Conservation (phyloP, 2,329 filamentous ascomycete genomes). For the Fusarium mangiferae region DNA sequence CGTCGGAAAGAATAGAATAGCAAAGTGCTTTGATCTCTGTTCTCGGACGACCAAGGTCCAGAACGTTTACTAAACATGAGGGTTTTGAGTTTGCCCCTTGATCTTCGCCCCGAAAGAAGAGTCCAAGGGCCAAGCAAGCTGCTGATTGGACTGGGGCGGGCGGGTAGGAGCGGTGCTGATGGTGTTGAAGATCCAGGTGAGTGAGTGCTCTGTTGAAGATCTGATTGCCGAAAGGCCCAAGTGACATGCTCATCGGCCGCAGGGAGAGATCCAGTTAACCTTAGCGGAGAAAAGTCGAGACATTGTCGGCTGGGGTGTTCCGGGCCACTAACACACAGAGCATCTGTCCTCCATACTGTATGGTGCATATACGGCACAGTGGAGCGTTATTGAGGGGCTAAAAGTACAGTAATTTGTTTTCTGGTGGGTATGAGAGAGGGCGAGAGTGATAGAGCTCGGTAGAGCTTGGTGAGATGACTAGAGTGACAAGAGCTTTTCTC, state of each 20-base stretch:
- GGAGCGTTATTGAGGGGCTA: neutral
- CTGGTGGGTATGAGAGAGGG: neutral
- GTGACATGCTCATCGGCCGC: neutral
- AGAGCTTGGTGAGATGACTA: too few species aligned
- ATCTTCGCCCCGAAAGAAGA: constrained; percentile 29
- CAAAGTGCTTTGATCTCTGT: constrained; percentile 4
- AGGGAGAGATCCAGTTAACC: neutral
- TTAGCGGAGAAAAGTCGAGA: neutral
- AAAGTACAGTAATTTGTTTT: neutral
- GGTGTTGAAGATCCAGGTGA: neutral
- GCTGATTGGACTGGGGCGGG: constrained; percentile 1
- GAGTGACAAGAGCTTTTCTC: neutral
- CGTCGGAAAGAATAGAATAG: neutral
- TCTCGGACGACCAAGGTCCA: constrained; percentile 5
- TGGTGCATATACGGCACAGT: neutral
- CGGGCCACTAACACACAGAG: neutral
- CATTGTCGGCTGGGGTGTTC: neutral
- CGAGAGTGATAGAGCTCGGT: neutral
- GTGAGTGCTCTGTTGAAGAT: constrained; percentile 10
- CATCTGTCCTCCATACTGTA: neutral
- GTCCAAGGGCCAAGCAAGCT: neutral
- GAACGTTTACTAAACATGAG: constrained; percentile 16
- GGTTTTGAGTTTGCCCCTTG: constrained; percentile 18
- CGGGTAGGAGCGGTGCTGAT: constrained; percentile 20
- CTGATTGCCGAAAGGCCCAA: constrained; percentile 25